phyloP scores from a whole-genome alignment of 257 asterid genomes.

The Ocimum tenuiflorum region DNA sequence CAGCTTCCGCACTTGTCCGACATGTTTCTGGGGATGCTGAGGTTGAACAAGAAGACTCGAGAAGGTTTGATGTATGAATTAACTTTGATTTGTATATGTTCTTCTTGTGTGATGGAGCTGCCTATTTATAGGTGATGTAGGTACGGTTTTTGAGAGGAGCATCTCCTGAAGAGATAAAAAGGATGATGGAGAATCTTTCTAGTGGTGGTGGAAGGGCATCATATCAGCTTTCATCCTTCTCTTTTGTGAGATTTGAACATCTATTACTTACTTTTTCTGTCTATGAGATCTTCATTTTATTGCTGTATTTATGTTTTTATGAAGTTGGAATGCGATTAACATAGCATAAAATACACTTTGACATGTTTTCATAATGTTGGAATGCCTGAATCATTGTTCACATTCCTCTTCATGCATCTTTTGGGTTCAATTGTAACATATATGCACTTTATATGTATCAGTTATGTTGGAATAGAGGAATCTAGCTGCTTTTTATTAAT shows the following conservation, averaged over 20 bases:
- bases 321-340: too few species aligned
- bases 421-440: too few species aligned
- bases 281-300: background rate
- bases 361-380: background rate
- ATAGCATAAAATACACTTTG: too few species aligned
- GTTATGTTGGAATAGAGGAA: too few species aligned
- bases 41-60: background rate
- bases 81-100: constrained; percentile 20
- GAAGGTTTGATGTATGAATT: background rate
- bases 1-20: constrained; percentile 56
- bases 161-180: background rate
- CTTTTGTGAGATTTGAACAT: background rate
- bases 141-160: background rate
- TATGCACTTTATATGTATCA: too few species aligned
- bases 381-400: too few species aligned
- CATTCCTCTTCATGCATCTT: too few species aligned
- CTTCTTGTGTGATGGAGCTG: constrained; percentile 7
- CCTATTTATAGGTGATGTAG: constrained; percentile 44
- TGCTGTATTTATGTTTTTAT: too few species aligned
- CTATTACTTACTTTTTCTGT: background rate
- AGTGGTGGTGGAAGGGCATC: constrained; percentile 1
- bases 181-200: constrained; percentile 29
- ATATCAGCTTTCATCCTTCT: background rate
- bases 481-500: too few species aligned
- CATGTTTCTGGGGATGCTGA: constrained; percentile 28